Conservation (phyloP, 1,284 basidiomycete species). For the Vanrija humicola region DNA sequence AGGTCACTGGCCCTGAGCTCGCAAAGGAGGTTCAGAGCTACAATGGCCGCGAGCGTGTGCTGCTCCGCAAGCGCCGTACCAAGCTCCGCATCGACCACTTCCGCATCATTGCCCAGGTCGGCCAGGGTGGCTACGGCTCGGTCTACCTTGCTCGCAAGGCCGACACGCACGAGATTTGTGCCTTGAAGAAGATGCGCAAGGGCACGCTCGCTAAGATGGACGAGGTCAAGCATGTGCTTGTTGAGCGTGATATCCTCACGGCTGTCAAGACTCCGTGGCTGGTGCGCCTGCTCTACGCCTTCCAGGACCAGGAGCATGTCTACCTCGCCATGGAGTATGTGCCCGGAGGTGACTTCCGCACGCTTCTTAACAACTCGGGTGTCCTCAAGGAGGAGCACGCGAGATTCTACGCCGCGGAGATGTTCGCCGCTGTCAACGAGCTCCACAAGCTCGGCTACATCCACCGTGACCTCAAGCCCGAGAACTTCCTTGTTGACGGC, state of each 20-base stretch:
- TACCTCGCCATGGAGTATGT: constrained; percentile 99
- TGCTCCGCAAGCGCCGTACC: constrained; percentile 79
- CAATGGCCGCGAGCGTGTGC: constrained; percentile 81
- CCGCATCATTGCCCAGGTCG: constrained; percentile 91
- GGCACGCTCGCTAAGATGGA: constrained; percentile 93
- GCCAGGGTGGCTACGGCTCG: constrained; percentile 94
- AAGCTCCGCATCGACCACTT: constrained; percentile 87
- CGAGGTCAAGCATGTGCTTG: constrained; percentile 84
- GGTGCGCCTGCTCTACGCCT: constrained; percentile 85
- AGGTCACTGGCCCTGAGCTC: constrained; percentile 59
- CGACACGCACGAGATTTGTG: constrained; percentile 89
- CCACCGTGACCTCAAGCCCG: constrained; percentile 91
- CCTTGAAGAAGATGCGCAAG: constrained; percentile 93
- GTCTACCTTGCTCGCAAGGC: constrained; percentile 87
- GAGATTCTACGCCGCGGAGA: constrained; percentile 89
- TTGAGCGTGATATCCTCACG: constrained; percentile 94
- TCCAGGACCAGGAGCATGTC: constrained; percentile 82
- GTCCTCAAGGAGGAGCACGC: constrained; percentile 95
- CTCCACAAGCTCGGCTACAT: constrained; percentile 94
- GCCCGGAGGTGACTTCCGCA: constrained; percentile 92
- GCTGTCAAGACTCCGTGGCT: constrained; percentile 95
- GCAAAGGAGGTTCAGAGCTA: constrained; percentile 82
- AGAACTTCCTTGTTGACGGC: constrained; percentile 96
- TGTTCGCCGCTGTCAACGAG: constrained; percentile 88
- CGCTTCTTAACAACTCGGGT: constrained; percentile 90